Evolutionary conservation across 805 yeast genomes (phyloP), one percentile per base, ranked within the genome.

Genomic region (Candida hungchunana): DNA sequence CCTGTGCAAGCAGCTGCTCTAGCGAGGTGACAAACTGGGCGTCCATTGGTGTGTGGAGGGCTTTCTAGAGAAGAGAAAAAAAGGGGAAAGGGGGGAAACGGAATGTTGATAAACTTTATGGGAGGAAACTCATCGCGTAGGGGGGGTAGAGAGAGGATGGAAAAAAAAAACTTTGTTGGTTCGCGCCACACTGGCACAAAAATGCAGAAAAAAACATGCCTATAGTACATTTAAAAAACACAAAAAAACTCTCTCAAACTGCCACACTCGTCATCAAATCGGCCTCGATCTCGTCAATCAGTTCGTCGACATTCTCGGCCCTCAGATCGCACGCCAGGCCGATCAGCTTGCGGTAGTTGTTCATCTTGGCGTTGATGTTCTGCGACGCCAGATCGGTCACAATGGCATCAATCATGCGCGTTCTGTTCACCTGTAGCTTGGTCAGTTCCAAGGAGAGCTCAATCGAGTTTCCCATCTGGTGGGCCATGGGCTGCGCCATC

Each of bases 301-400:
- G 68, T 20, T 84, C 82, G 47, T 82, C 86, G 39, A 90, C 80
- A 42, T 83, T 93, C 41, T 85, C 94, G 15, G 79, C 70, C 32
- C 79, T 75, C 36, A 87, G 69, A 3, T 86, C 95, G 55, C 94
- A 83, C 31, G 86, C 75, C 31, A 78, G 63, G 17, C 90, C 75
- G 28, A 93, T 79, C 42, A 90, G 67, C 51, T 78, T 77, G 44
- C 95, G 71, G 64, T 90, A 82, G 55, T 86, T 87, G 50, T 77
- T 73, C 75, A 85, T 80, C 56, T 79, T 82, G 20, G 64, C 32
- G 57, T 67, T 73, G 26, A 71, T 58, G 22, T 64, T 69, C 15
- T 60, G 57, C 12, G 67, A 67, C 0, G 71, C 64, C 26, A 69
- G 58, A 18, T 73, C 70, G 48, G 70, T 66, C 7, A 79, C 71